Percentiles rank a stretch among this genome's conserved stretches.
Evolutionary conservation across 176 grass and related monocot genomes (phyloP).

Genomic region (Typha latifolia): DNA sequence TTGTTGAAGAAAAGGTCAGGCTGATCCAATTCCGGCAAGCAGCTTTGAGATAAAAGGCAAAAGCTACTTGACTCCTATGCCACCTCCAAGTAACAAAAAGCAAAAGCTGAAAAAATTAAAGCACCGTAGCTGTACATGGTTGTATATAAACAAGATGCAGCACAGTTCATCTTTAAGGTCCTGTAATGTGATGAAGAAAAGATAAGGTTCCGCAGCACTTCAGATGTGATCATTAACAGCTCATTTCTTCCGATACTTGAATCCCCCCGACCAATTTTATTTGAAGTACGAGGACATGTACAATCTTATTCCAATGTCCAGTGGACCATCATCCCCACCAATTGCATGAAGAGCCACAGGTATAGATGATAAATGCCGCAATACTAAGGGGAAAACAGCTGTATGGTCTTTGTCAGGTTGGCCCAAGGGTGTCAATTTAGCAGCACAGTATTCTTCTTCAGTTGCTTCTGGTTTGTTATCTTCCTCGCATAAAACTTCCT

Average conservation of each 20-base stretch:
- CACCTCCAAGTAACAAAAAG: slow-evolving; percentile 7
- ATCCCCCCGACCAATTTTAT: slow-evolving; percentile 15
- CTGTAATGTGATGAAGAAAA: background rate
- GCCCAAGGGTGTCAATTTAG: slow-evolving; percentile 19
- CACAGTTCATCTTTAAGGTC: background rate
- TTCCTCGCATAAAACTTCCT: slow-evolving; percentile 29
- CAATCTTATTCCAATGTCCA: slow-evolving; percentile 62
- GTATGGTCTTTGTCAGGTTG: slow-evolving; percentile 29
- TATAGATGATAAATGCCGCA: slow-evolving; percentile 52
- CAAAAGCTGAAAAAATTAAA: slow-evolving; percentile 9
- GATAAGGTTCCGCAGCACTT: background rate
- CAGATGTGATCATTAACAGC: background rate
- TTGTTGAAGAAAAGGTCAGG: background rate
- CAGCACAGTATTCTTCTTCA: slow-evolving; percentile 8
- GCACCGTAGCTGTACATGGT: slow-evolving; percentile 16
- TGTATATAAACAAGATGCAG: slow-evolving; percentile 19
- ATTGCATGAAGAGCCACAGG: slow-evolving; percentile 73
- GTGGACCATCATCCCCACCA: slow-evolving; percentile 52
- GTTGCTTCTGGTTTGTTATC: slow-evolving; percentile 23
- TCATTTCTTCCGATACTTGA: background rate
- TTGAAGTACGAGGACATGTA: slow-evolving; percentile 69
- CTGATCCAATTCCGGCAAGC: slow-evolving; percentile 19
- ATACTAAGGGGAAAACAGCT: slow-evolving; percentile 57
- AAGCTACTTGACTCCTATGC: slow-evolving; percentile 19
- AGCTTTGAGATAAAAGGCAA: slow-evolving; percentile 29